Percentiles rank a stretch among this genome's conserved stretches.
Evolutionary conservation across 371 early-diverging fungal species (phyloP).

Genomic region (Mortierella sp.): DNA sequence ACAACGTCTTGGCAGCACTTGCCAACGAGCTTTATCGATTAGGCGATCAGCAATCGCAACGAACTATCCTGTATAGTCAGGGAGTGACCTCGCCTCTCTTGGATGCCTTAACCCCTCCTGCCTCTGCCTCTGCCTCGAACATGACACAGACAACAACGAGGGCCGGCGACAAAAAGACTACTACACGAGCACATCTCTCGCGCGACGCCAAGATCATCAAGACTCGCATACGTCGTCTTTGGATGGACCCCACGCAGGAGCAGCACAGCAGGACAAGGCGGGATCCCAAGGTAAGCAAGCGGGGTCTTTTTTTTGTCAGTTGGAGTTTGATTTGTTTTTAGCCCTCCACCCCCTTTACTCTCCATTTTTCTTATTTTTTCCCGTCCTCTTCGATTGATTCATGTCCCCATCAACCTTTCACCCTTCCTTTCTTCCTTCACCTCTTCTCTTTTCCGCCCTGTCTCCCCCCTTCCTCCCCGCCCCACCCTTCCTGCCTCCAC

Average conservation of each 20-base stretch:
- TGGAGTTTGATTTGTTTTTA: background rate
- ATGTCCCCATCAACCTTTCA: background rate
- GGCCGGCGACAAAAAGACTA: background rate
- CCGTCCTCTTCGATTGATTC: background rate
- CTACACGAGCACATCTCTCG: constrained; percentile 27
- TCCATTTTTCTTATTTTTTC: background rate
- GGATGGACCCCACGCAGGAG: constrained; percentile 46
- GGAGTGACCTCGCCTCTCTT: background rate
- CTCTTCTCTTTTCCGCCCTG: background rate
- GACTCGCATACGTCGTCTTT: constrained; percentile 41
- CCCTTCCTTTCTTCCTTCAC: background rate
- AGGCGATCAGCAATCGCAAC: background rate
- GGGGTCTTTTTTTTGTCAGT: no score
- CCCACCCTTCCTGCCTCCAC: background rate
- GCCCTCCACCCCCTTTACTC: background rate
- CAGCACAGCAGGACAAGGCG: constrained; percentile 17
- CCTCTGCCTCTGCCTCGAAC: background rate
- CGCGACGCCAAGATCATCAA: constrained; percentile 35
- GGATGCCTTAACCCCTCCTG: background rate
- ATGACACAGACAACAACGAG: background rate
- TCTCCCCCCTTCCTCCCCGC: background rate
- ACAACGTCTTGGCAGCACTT: background rate
- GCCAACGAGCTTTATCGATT: background rate
- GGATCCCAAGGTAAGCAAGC: constrained; percentile 39
- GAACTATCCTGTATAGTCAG: background rate